Base-by-base conservation (phyloP, 495 filamentous ascomycete species). In the Entonaema liquescens region DNA sequence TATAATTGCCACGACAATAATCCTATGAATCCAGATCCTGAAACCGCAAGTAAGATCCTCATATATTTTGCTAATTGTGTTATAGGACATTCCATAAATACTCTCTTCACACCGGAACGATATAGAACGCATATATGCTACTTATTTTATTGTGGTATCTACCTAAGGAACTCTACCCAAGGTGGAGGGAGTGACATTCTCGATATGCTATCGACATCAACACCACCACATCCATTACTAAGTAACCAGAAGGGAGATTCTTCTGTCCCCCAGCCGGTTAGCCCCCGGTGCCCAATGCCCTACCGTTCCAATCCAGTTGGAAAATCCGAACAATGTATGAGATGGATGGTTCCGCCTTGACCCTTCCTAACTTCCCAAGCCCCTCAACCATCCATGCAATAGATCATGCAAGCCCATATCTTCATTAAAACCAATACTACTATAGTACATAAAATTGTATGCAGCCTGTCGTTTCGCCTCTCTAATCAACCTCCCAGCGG, bases 401-500 rank as follows among this genome's bases (percentile, higher is more conserved):
- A 47, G 49, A 53, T 29, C 49, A 53, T 53, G 49, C 49, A 53
- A 53, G 26, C 49, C 49, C 49, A 53, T 71, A 59, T 28, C 59
- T 49, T 61, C 67, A 63, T 64, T 59, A 64, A 42, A 71, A 50
- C 35, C 6, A 19, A 47, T 47, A 50, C 13, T 63, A 25, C 54
- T 59, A 65, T 65, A 60, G 28, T 74, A 74, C 72, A 21, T n/a
- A 26, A 9, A 7, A 33, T 44, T 13, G 40, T 2, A 5, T 12
- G 28, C 40, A 47, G 42, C 42, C 42, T 47, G 42, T 47, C 15
- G 13, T 28, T 59, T 15, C 21, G 25, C 15, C 50, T 31, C 62
- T 54, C 60, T 72, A 81, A 70, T 81, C 79, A 47, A 81, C 79
- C 26, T 78, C 79, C 73, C 71, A 71, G 64, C 70, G 69, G 44